Evolutionary conservation across 2,329 filamentous ascomycete species (phyloP).

Genomic region (Aspergillus sojae): DNA sequence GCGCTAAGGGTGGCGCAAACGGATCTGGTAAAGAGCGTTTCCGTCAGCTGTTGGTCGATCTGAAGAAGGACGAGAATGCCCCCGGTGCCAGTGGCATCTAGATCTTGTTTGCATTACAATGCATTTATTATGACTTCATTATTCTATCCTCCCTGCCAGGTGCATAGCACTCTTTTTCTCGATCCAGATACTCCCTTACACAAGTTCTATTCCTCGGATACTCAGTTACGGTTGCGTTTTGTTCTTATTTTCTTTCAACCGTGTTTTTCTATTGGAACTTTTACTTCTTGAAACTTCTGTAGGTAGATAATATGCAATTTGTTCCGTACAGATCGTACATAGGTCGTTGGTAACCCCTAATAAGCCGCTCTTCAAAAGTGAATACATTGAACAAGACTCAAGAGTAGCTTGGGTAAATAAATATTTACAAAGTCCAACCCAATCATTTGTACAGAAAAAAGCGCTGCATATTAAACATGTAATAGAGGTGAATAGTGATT

Average conservation of each 20-base stretch:
- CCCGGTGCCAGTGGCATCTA: constrained; percentile 59
- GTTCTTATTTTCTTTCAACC: constrained; percentile 11
- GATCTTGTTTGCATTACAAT: constrained; percentile 13
- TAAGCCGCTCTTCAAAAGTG: background rate
- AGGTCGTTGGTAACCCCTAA: background rate
- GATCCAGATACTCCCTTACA: constrained; percentile 11
- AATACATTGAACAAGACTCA: background rate
- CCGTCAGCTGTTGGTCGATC: constrained; percentile 80
- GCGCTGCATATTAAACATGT: background rate
- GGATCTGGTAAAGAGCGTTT: constrained; percentile 96
- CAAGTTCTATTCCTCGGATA: constrained; percentile 3
- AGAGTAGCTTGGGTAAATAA: background rate
- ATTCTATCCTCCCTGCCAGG: constrained; percentile 6
- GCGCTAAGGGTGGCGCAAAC: constrained; percentile 78
- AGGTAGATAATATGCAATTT: constrained; percentile 22
- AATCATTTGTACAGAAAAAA: background rate
- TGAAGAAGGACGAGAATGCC: constrained; percentile 93
- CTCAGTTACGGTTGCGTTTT: constrained; percentile 14
- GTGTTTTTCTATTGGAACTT: constrained; percentile 21
- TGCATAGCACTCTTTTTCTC: constrained; percentile 9
- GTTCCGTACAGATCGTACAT: background rate
- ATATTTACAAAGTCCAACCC: background rate
- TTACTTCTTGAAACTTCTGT: constrained; percentile 21
- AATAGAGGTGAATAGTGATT: background rate
- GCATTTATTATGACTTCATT: constrained; percentile 12